phyloP scores from a whole-genome alignment of 2,329 filamentous ascomycete species.

The Alternaria angustiovoidea region DNA sequence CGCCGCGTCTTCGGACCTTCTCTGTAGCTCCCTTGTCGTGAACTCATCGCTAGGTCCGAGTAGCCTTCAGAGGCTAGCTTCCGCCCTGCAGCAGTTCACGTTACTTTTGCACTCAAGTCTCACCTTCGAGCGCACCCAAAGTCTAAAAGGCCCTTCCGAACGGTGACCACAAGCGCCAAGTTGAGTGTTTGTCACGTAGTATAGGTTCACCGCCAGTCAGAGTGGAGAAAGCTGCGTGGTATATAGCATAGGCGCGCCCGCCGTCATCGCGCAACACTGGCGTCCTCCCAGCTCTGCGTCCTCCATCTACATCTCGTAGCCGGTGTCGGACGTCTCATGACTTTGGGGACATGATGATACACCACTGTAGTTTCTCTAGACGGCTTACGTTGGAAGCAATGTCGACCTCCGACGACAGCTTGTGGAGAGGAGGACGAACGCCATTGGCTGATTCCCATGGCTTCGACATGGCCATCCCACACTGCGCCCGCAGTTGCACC shows the following conservation, averaged over 20 bases:
- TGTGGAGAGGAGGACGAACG: slow-evolving; percentile 31
- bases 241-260: slow-evolving; percentile 20
- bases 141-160: slow-evolving; percentile 13
- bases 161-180: slow-evolving; percentile 29
- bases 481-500: slow-evolving; percentile 22
- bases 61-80: slow-evolving; percentile 1
- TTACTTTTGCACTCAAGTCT: slow-evolving; percentile 1
- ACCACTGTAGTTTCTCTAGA: slow-evolving; percentile 17
- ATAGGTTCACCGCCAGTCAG: slow-evolving; percentile 34
- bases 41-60: slow-evolving; percentile 1
- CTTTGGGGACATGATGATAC: slow-evolving; percentile 11
- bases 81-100: slow-evolving; percentile 4
- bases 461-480: slow-evolving; percentile 31
- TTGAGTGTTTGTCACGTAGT: slow-evolving; percentile 5
- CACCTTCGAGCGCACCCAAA: not conserved
- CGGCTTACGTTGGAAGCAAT: slow-evolving; percentile 13
- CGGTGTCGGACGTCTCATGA: slow-evolving; percentile 7
- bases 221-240: slow-evolving; percentile 29
- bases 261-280: too few relatives aligned
- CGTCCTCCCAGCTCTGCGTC: not conserved
- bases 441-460: slow-evolving; percentile 39
- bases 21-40: slow-evolving; percentile 1
- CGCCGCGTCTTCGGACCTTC: slow-evolving; percentile 5
- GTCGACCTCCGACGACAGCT: slow-evolving; percentile 33
- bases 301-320: not conserved